Evolutionary conservation across 495 filamentous ascomycete species (phyloP), one percentile per base, ranked within the genome.

Genomic region (Niebla homalea): DNA sequence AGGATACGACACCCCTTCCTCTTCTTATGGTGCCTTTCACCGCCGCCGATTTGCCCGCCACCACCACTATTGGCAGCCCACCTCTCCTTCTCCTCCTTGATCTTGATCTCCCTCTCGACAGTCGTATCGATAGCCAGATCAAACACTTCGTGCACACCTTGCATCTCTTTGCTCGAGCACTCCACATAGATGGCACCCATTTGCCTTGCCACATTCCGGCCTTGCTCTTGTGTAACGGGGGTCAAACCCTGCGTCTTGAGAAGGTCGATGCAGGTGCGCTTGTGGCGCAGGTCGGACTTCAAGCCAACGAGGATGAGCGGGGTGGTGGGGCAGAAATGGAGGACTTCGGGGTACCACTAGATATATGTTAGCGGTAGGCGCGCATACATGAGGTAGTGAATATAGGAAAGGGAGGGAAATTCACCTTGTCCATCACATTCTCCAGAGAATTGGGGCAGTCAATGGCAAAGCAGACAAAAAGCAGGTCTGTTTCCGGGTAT

Each of bases 391-490:
- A 26, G 22, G 43, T 15, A 16, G 18, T 26, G 25, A 36, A 46
- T 7, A 37, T 36, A 14, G 19, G 22, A 26, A 12, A 20, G 4
- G 37, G 21, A 36, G 15, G 15, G 36, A 1, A 32, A 60, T 73
- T 49, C 65, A 95, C 92, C 81, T 98, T 98, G 70, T 98, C 92
- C 72, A 97, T 83, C 48, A 98, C 92, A 61, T 98, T 98, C 57
- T 98, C 92, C 42, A 98, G 70, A 8, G 92, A 97, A 62, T 94
- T 94, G 16, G 92, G 92, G 65, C 93, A 98, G 70, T 98, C 92
- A 54, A 98, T 93, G 50, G 93, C 93, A 70, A 98, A 98, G 74
- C 92, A 98, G 57, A 98, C 92, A 65, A 98, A 96, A 37, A 97
- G 75, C 15, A 98, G 79, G 64, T 98, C 93, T 19, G 92, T 98